Evolutionary conservation across 2,329 filamentous ascomycete species (phyloP), one percentile per base, ranked within the genome.

Genomic region (Paramyrothecium roridum): DNA sequence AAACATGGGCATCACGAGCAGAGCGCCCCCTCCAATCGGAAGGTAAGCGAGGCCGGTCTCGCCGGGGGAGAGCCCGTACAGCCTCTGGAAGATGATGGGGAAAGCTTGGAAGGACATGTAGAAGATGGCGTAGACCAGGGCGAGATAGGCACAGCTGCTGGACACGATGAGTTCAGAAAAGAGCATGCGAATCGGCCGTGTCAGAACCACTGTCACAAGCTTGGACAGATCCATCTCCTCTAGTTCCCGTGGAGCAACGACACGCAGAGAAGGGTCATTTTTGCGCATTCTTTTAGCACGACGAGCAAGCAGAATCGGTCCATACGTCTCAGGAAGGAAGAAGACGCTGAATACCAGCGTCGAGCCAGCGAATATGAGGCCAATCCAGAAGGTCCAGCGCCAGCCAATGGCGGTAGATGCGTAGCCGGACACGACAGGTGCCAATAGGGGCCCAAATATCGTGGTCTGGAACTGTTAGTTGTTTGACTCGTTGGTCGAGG

Each of bases 21-120:
- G 59, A 30, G 84, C 81, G 22, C 89, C 89, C 8, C 82, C 73
- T 49, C 84, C 85, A 54, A 93, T 85, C 30, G 87, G 82, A 8
- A 92, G 75, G 70, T 89, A 91, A 4, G 84, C 77, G 2, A 92
- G 76, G 1, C 88, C 88, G 33, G 84, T 82, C 26, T 84, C 76
- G 20, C 88, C 86, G 0, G 86, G 76, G 3, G 79, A 82, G 57
- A 91, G 82, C 30, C 75, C 73, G 68, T 91, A 91, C 3, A 85
- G 66, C 22, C 72, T 66, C 59, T 81, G 74, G 68, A 90, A 93
- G 59, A 91, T 88, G 57, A 87, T 78, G 2, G 86, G 86, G 67
- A 87, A 93, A 2, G 88, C 87, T 67, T 91, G 85, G 63, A 93
- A 91, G 65, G 85, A 91, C 72, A 93, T 89, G 76, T 83, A 83